Evolutionary conservation across 192 early-diverging fungal genomes (phyloP), one percentile per base, ranked within the genome.

Genomic region (Coemansia asiatica): DNA sequence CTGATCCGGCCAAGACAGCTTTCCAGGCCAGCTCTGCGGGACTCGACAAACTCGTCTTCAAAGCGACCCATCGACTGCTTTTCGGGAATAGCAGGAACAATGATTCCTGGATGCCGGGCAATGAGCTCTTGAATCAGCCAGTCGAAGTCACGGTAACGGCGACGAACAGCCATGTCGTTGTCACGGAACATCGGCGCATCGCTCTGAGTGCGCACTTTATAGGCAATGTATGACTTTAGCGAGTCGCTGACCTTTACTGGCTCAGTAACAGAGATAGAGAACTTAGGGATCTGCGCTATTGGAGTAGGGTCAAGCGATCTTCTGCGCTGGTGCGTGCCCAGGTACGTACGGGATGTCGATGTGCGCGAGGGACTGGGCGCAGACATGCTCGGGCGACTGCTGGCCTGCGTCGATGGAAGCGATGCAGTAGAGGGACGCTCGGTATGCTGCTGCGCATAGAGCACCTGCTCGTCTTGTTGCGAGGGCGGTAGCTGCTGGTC

Each of bases 21-120:
- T 74, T 96, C 94, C 21, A 98, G 82, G 0, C 89, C 93, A 31
- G 86, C 83, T 2, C 94, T 85, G 13, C 96, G 85, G 38, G 85
- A 86, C 74, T 98, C 94, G 13, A 98, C 88, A 87, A 98, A 98
- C 61, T 95, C 94, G 72, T 96, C 92, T 68, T 94, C 90, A 63
- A 98, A 98, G 22, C 96, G 89, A 15, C 92, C 93, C 54, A 95
- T 64, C 5, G 90, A 88, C 79, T 95, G 93, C 72, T 98, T 98
- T 67, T 93, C 96, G 10, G 96, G 95, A 4, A 98, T 85, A 22
- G 94, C 92, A 16, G 94, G 94, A 4, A 98, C 88, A 51, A 98
- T 91, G 5, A 94, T 86, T 9, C 96, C 96, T 1, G 94, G 92
- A 64, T 94, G 90, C 27, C 86, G 83, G 10, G 79, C 67, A 0